Percentiles rank a stretch among this genome's conserved stretches.
These are phyloP conservation scores for Cytospora piceae DNA, from an alignment of 2,329 filamentous ascomycete genomes.

Conservation along the genomic window DNA sequence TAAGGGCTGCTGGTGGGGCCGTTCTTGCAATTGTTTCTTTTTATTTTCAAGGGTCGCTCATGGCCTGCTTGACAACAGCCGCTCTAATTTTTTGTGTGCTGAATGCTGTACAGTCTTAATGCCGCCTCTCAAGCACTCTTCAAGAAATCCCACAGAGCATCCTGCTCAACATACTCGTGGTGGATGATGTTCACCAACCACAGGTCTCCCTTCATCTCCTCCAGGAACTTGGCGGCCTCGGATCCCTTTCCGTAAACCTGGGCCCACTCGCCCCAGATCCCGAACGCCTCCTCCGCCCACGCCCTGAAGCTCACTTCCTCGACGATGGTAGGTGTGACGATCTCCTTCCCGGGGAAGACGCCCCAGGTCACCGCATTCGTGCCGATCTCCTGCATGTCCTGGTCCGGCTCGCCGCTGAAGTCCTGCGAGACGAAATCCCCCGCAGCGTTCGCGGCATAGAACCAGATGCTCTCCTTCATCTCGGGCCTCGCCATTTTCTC, in stretches of 20 bases:
- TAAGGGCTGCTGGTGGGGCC: background rate
- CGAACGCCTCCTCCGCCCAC: slow-evolving; percentile 95
- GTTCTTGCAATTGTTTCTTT: background rate
- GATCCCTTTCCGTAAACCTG: slow-evolving; percentile 75
- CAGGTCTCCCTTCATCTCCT: slow-evolving; percentile 66
- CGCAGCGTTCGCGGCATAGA: slow-evolving; percentile 79
- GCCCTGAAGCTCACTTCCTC: slow-evolving; percentile 92
- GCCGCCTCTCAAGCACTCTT: slow-evolving; percentile 35
- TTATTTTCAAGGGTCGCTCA: background rate
- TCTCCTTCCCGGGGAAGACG: slow-evolving; percentile 93
- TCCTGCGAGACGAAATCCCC: slow-evolving; percentile 81
- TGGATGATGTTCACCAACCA: slow-evolving; percentile 94
- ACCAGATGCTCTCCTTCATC: slow-evolving; percentile 72
- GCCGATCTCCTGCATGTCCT: slow-evolving; percentile 47
- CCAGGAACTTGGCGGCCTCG: slow-evolving; percentile 72
- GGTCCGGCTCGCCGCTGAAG: slow-evolving; percentile 36
- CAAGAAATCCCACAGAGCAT: slow-evolving; percentile 74
- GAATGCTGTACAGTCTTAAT: slow-evolving; percentile 6
- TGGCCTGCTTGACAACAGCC: background rate
- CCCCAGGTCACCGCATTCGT: slow-evolving; percentile 98
- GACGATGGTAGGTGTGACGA: slow-evolving; percentile 94
- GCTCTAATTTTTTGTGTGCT: slow-evolving; percentile 34
- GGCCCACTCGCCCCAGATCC: slow-evolving; percentile 94
- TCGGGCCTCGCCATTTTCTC: slow-evolving; percentile 63
- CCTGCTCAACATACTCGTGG: slow-evolving; percentile 72